A percentile compares a stretch with the other conserved stretches of the same genome.
These are phyloP conservation scores for Xylaria intraflava DNA, from an alignment of 495 filamentous ascomycete genomes.

Conservation along the genomic window DNA sequence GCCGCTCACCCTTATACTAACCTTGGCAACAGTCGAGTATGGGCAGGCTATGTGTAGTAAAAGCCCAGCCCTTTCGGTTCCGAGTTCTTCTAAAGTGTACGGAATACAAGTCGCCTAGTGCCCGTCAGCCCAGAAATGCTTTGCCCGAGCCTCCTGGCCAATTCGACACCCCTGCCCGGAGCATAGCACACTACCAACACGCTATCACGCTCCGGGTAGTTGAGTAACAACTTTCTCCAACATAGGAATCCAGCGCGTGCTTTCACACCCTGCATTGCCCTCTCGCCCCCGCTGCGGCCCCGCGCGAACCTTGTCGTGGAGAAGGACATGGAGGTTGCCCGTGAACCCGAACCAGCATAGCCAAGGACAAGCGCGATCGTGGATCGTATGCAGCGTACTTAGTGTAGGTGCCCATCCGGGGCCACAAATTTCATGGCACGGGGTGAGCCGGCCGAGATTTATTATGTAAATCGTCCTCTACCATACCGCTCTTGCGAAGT, in stretches of 20 bases:
- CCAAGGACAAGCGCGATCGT: conserved; percentile 9
- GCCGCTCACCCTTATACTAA: too few relatives aligned
- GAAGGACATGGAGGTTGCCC: conserved; percentile 1
- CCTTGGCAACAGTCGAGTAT: too few relatives aligned
- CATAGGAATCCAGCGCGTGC: conserved; percentile 2
- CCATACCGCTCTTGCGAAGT: background rate
- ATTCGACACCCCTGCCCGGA: conserved; percentile 3
- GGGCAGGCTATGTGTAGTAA: too few relatives aligned
- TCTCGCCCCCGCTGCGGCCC: conserved; percentile 12
- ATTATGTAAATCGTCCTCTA: conserved; percentile 8
- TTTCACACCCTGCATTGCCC: conserved; percentile 1
- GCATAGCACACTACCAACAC: background rate
- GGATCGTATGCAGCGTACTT: background rate
- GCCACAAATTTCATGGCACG: conserved; percentile 1
- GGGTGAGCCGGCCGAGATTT: conserved; percentile 2
- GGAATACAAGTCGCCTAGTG: too few relatives aligned
- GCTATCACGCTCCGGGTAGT: background rate
- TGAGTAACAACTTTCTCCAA: conserved; percentile 8
- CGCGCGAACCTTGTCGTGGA: conserved; percentile 8
- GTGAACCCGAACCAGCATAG: conserved; percentile 10
- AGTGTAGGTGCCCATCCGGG: background rate
- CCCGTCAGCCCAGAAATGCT: too few relatives aligned
- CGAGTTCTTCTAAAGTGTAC: too few relatives aligned
- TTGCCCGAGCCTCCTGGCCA: background rate
- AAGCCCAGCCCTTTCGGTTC: too few relatives aligned